Base-by-base conservation (phyloP, 306 rosid species). In the Aeschynomene evenia region DNA sequence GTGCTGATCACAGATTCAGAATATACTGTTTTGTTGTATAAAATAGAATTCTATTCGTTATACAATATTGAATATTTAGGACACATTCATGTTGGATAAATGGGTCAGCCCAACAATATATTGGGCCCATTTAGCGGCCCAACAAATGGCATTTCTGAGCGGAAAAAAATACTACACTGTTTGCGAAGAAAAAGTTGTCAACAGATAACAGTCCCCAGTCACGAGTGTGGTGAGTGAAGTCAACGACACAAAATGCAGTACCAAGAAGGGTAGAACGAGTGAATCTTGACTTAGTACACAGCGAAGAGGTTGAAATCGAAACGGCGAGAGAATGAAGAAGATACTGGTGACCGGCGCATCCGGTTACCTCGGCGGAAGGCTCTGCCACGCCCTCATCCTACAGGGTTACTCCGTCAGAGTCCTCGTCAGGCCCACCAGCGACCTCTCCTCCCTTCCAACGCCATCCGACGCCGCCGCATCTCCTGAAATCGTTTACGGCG, bases 311-410 rank as follows among this genome's bases (percentile, higher is more conserved):
- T 49, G 14, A 9, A 46, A 33, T 12, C 9, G 26, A 53, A 50
- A 29, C 34, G 11, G 60, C 3, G 20, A 56, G 37, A 19, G 21
- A 63, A 87, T 84, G 96, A 81, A 76, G 88, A 83, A 74, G 74
- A 37, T 85, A 23, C 60, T 84, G 16, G 89, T 94, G 29, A 94
- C 96, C 53, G 98, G 98, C 26, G 97, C 97, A 45, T 87, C 96
- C 12, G 97, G 98, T 62, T 90, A 79, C 79, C 73, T 90, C 0
- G 98, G 97, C 0, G 98, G 98, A 7, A 85, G 81, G 80, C 82
- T 94, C 18, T 90, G 98, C 60, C 63, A 67, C 59, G 80, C 80
- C 3, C 89, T 94, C 12, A 68, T 86, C 51, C 83, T 40, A 4
- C 80, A 71, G 45, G 92, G 95, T 13, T 75, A 82, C 84, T 58